phyloP scores from a whole-genome alignment of 495 filamentous ascomycete species.

The Trichoderma reesei region DNA sequence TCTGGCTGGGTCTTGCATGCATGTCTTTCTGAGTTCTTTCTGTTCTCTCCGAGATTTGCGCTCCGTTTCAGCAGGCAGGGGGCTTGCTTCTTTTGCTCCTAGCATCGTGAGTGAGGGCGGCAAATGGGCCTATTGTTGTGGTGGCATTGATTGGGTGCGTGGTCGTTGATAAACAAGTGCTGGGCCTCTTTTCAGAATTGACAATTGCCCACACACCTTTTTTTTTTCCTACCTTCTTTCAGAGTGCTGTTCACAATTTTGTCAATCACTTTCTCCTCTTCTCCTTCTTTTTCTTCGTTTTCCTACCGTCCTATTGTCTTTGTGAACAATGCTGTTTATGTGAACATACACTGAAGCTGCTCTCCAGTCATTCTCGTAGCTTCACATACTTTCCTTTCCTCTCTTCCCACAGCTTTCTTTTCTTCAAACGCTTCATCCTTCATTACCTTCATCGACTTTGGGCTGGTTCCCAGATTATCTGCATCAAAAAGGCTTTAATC shows the following conservation, averaged over 20 bases:
- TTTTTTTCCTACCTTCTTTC: not conserved
- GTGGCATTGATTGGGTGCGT: not conserved
- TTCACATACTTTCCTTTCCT: not conserved
- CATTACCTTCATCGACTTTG: conserved; percentile 17
- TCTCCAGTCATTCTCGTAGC: not conserved
- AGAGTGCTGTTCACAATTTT: not conserved
- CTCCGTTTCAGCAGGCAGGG: not conserved
- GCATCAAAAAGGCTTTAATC: conserved; percentile 7
- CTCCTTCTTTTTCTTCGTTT: conserved; percentile 10
- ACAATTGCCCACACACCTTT: not conserved
- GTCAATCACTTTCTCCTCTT: not conserved
- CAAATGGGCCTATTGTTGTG: not conserved
- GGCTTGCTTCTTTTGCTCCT: not conserved
- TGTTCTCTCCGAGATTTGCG: not conserved
- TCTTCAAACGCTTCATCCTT: conserved; percentile 4
- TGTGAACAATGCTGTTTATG: not conserved
- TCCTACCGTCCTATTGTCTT: conserved; percentile 9
- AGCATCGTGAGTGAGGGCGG: not conserved
- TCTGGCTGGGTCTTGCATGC: not conserved
- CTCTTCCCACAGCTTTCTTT: not conserved
- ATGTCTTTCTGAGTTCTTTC: too few relatives aligned
- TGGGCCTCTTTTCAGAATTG: conserved; percentile 3
- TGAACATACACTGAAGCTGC: not conserved
- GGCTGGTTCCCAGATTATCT: conserved; percentile 27
- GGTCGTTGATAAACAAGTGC: conserved; percentile 15